phyloP scores from a whole-genome alignment of 306 rosid species.

The Gastrolobium bilobum region DNA sequence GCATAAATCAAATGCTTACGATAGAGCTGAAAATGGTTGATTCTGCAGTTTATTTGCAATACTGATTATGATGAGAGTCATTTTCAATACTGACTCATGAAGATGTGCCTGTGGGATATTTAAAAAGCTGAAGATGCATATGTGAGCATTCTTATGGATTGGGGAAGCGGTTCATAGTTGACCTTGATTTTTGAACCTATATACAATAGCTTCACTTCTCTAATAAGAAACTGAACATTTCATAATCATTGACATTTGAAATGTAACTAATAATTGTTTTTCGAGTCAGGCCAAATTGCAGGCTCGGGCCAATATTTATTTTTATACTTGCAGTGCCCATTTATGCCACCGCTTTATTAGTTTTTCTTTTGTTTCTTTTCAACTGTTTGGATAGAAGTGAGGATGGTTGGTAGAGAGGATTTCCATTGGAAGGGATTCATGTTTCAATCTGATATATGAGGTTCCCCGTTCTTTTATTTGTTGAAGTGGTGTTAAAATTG shows the following conservation, averaged over 20 bases:
- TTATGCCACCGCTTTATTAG: not conserved
- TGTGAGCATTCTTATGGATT: not conserved
- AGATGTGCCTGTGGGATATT: slow-evolving; percentile 8
- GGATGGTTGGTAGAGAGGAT: not conserved
- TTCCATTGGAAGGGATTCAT: slow-evolving; percentile 5
- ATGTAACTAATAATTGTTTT: slow-evolving; percentile 20
- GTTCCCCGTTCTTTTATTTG: not conserved
- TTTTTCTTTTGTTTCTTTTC: not conserved
- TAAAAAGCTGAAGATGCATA: slow-evolving; percentile 23
- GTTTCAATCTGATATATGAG: not conserved
- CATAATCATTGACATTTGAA: slow-evolving; percentile 44
- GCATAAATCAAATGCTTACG: slow-evolving; percentile 95
- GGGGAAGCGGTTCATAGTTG: slow-evolving; percentile 35
- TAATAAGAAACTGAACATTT: not conserved
- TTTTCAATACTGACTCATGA: slow-evolving; percentile 15
- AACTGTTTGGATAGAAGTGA: not conserved
- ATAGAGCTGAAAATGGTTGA: slow-evolving; percentile 90
- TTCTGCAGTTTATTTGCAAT: slow-evolving; percentile 18
- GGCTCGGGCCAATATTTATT: slow-evolving; percentile 29
- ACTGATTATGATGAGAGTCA: slow-evolving; percentile 26
- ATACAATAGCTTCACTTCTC: slow-evolving; percentile 1
- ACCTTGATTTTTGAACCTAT: slow-evolving; percentile 21
- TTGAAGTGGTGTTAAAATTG: not conserved
- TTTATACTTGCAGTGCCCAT: not conserved
- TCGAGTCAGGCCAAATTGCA: slow-evolving; percentile 8